These are phyloP conservation scores for Tolypocladium capitatum DNA, from an alignment of 2,329 filamentous ascomycete genomes.

Conservation along the genomic window DNA sequence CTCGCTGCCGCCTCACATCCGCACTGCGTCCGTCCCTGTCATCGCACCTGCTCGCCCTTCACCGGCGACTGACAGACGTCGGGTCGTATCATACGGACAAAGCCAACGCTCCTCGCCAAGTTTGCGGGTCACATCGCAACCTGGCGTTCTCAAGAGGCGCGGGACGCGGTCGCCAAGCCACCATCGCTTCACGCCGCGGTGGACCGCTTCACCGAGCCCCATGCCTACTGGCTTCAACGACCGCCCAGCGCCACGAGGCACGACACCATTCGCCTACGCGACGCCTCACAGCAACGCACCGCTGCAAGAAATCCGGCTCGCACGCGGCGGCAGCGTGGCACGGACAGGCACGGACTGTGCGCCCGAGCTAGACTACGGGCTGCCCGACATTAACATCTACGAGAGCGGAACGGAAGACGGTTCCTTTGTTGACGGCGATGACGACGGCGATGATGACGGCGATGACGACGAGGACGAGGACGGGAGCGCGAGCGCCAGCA, in stretches of 20 bases:
- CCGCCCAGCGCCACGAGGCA: conserved; percentile 15
- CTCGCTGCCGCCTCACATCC: conserved; percentile 33
- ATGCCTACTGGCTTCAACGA: conserved; percentile 21
- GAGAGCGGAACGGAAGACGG: conserved; percentile 23
- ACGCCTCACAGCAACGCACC: conserved; percentile 58
- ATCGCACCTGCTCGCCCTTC: conserved; percentile 23
- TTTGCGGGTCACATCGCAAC: conserved; percentile 11
- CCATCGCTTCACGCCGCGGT: conserved; percentile 40
- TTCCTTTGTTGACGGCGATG: conserved; percentile 16
- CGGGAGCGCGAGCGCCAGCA: conserved; percentile 11
- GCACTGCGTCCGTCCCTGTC: conserved; percentile 40
- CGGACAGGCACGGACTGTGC: conserved; percentile 16
- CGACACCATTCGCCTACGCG: conserved; percentile 57
- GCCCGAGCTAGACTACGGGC: conserved; percentile 22
- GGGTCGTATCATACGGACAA: conserved; percentile 30
- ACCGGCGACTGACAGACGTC: conserved; percentile 26
- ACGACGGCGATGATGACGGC: conserved; percentile 11
- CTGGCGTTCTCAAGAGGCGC: conserved; percentile 32
- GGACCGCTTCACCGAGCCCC: conserved; percentile 36
- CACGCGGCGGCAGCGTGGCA: conserved; percentile 15
- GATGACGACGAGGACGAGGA: too few species aligned
- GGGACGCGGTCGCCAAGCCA: conserved; percentile 45
- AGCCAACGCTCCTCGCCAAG: conserved; percentile 19
- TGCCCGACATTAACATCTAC: conserved; percentile 22
- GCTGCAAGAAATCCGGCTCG: conserved; percentile 23